Base-by-base conservation (phyloP, 2,329 filamentous ascomycete genomes). In the Diaporthe citriasiana region DNA sequence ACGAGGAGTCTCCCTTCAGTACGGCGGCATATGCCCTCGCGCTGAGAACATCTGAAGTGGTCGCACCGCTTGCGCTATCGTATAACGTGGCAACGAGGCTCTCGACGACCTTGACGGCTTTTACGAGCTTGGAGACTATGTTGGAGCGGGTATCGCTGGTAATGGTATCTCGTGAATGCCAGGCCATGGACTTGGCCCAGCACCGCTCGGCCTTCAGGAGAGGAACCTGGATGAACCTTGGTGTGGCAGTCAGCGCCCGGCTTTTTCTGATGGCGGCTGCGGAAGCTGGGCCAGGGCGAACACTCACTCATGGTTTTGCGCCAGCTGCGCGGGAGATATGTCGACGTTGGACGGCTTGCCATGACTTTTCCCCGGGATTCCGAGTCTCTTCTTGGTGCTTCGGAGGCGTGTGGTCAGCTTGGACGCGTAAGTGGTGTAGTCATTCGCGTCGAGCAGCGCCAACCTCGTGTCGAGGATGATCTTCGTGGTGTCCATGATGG, bases 111-210 rank as follows among this genome's bases (percentile, higher is more conserved):
- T 88, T 89, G 51, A 92, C 89, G 22, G 94, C 95, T 84, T 98
- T 98, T 79, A 92, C 89, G 53, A 98, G 87, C 70, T 95, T 91
- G 19, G 95, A 97, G 73, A 97, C 91, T 51, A 98, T 97, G 83
- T 99, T 96, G 70, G 93, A 93, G 80, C 95, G 92, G 25, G 94
- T 93, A 70, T 93, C 91, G 75, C 95, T 93, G 38, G 92, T 90
- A 76, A 98, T 93, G 75, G 92, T 91, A 78, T 97, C 94, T 90
- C 84, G 97, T 98, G 89, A 98, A 95, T 81, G 93, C 92, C 95
- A 98, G 97, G 73, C 95, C 96, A 83, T 98, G 93, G 50, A 74
- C 60, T 75, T 75, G 72, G 97, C 96, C 94, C 95, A 98, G 69
- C 95, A 94, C 77, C 97, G 91, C 85, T 99, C 97, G 75, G 95